These are phyloP conservation scores for Aspergillus sclerotiicarbonarius DNA, from an alignment of 495 filamentous ascomycete species.

Conservation along the genomic window DNA sequence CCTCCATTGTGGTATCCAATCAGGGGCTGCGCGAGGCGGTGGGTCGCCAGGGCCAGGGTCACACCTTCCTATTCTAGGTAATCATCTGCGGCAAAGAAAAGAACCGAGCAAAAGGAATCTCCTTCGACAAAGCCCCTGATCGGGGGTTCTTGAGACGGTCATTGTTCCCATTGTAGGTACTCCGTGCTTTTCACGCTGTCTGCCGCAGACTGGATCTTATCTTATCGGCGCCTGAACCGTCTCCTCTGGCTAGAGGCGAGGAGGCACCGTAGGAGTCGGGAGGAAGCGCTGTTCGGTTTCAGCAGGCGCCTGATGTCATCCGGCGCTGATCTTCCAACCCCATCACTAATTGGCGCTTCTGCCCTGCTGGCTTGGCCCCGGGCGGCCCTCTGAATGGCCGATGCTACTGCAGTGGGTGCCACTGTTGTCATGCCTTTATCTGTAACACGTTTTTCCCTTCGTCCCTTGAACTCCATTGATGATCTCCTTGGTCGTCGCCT, in stretches of 20 bases:
- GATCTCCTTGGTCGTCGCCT: conserved; percentile 1
- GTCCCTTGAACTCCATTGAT: not conserved
- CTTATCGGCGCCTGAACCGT: too few relatives aligned
- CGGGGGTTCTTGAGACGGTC: too few relatives aligned
- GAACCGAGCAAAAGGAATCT: not conserved
- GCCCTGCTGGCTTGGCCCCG: conserved; percentile 14
- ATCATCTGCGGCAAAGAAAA: not conserved
- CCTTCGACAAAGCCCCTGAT: not conserved
- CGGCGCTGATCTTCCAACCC: conserved; percentile 24
- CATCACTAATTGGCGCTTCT: conserved; percentile 15
- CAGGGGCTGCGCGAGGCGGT: not conserved
- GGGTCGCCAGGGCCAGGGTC: not conserved
- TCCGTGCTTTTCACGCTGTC: too few relatives aligned
- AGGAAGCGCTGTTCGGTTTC: conserved; percentile 24
- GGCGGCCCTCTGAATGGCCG: conserved; percentile 13
- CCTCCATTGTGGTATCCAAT: not conserved
- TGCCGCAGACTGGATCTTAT: too few relatives aligned
- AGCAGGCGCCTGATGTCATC: conserved; percentile 48
- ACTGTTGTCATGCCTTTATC: conserved; percentile 25
- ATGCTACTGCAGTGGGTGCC: conserved; percentile 15
- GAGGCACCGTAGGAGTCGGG: too few relatives aligned
- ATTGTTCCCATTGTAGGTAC: too few relatives aligned
- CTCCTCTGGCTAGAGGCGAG: too few relatives aligned
- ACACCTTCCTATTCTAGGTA: not conserved
- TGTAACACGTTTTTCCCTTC: conserved; percentile 15